Conservation (phyloP, 2,329 filamentous ascomycete species). For the Periconia sp. region DNA sequence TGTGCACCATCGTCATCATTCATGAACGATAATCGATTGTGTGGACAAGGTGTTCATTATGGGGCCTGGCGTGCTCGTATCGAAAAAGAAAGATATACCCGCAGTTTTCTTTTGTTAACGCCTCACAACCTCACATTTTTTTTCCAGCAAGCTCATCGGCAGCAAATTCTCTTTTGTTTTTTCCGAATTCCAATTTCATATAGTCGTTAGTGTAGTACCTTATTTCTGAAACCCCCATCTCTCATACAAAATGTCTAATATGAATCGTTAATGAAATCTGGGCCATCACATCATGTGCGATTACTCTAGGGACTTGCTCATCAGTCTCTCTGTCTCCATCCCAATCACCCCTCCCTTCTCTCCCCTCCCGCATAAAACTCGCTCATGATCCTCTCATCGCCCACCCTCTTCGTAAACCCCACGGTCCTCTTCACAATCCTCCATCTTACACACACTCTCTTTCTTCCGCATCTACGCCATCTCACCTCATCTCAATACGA, state of each 20-base stretch:
- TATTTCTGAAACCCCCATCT: no score
- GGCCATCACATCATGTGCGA: neutral
- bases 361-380: slow-evolving; percentile 22
- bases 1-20: no score
- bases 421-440: slow-evolving; percentile 41
- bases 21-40: no score
- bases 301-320: neutral
- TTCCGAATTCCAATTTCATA: neutral
- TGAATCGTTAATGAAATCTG: no score
- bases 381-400: slow-evolving; percentile 39
- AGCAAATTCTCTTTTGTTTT: neutral
- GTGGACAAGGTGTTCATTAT: neutral
- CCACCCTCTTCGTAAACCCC: slow-evolving; percentile 40
- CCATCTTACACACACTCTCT: slow-evolving; percentile 45
- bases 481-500: slow-evolving; percentile 18
- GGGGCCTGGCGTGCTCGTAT: neutral
- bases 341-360: neutral
- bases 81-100: neutral
- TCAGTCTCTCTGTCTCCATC: neutral
- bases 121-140: neutral
- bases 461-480: slow-evolving; percentile 22
- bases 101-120: neutral
- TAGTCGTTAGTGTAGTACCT: no score
- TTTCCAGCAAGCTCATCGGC: neutral
- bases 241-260: no score